These are phyloP conservation scores for Aspergillus melleus DNA, from an alignment of 2,329 filamentous ascomycete species.

Conservation along the genomic window DNA sequence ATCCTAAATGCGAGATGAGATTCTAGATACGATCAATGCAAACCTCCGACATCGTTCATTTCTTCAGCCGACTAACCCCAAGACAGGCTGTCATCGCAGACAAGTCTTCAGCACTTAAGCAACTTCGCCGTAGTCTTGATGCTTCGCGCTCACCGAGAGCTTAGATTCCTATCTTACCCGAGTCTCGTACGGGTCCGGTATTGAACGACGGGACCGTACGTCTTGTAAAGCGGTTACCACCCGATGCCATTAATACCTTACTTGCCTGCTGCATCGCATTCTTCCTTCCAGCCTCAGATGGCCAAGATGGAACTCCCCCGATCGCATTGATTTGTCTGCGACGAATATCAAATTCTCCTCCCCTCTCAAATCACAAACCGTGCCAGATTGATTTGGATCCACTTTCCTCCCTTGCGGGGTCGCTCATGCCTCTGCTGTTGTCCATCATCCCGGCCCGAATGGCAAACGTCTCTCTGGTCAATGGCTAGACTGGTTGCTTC, in stretches of 20 bases:
- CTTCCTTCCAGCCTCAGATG: neutral
- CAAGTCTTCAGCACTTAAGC: neutral
- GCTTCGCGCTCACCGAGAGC: conserved; percentile 10
- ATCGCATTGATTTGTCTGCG: neutral
- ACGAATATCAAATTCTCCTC: neutral
- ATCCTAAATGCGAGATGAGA: neutral
- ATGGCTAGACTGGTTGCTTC: neutral
- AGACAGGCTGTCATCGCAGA: no score
- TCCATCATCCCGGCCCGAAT: neutral
- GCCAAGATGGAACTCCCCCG: neutral
- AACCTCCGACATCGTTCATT: neutral
- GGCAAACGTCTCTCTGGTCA: neutral
- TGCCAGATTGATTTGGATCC: neutral
- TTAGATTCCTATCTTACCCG: conserved; percentile 26
- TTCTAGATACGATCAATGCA: neutral
- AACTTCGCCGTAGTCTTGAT: neutral
- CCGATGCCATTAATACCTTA: no score
- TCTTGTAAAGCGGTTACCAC: conserved; percentile 16
- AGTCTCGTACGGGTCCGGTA: conserved; percentile 17
- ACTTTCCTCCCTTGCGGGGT: neutral
- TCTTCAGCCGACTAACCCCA: neutral
- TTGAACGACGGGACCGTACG: conserved; percentile 3
- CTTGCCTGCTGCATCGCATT: no score
- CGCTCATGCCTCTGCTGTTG: neutral
- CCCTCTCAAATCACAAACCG: neutral